These are phyloP conservation scores for Asterophora parasitica DNA, from an alignment of 768 basidiomycete genomes.

Conservation along the genomic window DNA sequence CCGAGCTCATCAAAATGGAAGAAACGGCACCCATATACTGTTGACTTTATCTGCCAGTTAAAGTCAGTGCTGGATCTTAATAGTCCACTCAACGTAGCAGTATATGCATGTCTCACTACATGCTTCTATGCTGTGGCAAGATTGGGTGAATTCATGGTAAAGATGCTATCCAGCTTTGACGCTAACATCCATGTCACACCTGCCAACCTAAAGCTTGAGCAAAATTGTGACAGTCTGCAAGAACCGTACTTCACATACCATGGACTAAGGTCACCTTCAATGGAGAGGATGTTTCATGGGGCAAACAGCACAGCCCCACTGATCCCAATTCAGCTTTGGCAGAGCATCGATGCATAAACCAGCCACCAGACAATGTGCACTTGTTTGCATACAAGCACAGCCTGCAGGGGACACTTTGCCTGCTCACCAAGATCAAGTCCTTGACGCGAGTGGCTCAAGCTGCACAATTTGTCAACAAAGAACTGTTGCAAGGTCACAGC, in stretches of 20 bases:
- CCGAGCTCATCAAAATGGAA: slow-evolving; percentile 25
- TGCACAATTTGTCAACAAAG: not conserved
- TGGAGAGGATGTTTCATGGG: slow-evolving; percentile 17
- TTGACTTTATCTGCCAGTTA: not conserved
- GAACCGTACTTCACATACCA: slow-evolving; percentile 11
- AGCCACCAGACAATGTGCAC: slow-evolving; percentile 1
- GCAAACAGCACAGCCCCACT: slow-evolving; percentile 3
- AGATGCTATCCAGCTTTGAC: slow-evolving; percentile 13
- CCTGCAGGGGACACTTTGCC: not conserved
- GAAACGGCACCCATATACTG: slow-evolving; percentile 27
- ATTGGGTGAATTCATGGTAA: slow-evolving; percentile 8
- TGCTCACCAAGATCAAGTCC: slow-evolving; percentile 23
- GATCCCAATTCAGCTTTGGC: slow-evolving; percentile 11
- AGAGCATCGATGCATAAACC: slow-evolving; percentile 12
- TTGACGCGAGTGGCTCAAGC: slow-evolving; percentile 8
- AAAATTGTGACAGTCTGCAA: slow-evolving; percentile 1
- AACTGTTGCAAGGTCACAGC: slow-evolving; percentile 21
- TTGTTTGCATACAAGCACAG: slow-evolving; percentile 11
- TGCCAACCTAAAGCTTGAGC: not conserved
- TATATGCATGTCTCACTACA: slow-evolving; percentile 18
- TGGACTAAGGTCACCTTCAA: slow-evolving; percentile 13
- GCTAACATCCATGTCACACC: slow-evolving; percentile 13
- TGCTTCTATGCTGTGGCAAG: slow-evolving; percentile 14
- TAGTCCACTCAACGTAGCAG: slow-evolving; percentile 13
- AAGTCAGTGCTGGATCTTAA: slow-evolving; percentile 5